Evolutionary conservation across 306 rosid species (phyloP).

Genomic region (Carpinus fangiana): DNA sequence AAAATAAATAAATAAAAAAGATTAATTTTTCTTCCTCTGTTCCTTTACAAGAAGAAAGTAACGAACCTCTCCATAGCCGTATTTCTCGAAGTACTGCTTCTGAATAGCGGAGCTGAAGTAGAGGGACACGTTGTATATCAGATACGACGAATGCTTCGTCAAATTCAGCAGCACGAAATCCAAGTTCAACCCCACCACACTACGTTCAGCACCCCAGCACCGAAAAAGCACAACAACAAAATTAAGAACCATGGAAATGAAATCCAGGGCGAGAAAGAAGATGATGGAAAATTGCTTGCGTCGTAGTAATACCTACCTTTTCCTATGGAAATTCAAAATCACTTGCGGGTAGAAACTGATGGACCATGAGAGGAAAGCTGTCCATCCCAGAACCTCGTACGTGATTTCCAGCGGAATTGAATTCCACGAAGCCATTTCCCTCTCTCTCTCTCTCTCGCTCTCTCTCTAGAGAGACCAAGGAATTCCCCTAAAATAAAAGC

Average conservation of each 20-base stretch:
- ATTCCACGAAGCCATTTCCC: constrained; percentile 76
- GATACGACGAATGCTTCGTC: constrained; percentile 82
- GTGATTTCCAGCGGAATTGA: constrained; percentile 60
- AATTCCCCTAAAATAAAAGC: too few relatives aligned
- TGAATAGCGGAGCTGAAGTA: constrained; percentile 74
- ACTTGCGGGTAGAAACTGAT: constrained; percentile 82
- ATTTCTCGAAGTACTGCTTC: constrained; percentile 65
- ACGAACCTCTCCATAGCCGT: constrained; percentile 70
- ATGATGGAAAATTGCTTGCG: neutral
- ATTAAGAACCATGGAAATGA: neutral
- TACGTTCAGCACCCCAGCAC: constrained; percentile 18
- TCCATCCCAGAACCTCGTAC: constrained; percentile 75
- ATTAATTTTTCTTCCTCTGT: neutral
- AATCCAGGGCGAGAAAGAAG: neutral
- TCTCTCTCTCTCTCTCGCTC: neutral
- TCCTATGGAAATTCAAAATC: constrained; percentile 73
- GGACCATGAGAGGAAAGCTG: constrained; percentile 69
- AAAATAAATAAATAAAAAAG: too few relatives aligned
- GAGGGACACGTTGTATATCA: constrained; percentile 75
- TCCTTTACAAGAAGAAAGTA: neutral
- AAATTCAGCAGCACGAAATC: constrained; percentile 80
- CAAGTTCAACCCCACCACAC: constrained; percentile 92
- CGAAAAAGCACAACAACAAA: neutral
- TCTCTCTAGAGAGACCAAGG: neutral
- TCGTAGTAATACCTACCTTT: constrained; percentile 44